phyloP scores from a whole-genome alignment of 371 early-diverging fungal species.

The Rhizopus sp. region DNA sequence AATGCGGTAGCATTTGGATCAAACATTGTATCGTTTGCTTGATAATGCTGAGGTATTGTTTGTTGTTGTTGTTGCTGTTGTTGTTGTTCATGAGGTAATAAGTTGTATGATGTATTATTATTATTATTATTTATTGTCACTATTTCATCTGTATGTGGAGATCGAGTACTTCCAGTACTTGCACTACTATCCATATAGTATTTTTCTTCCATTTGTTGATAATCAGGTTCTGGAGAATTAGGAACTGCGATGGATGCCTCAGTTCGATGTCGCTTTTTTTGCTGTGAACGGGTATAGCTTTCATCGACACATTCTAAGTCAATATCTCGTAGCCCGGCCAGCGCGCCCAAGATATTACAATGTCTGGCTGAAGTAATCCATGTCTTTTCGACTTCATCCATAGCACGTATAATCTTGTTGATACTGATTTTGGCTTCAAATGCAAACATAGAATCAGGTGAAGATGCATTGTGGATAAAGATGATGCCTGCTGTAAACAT shows the following conservation, averaged over 20 bases:
- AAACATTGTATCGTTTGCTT: neutral
- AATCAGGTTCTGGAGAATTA: conserved; percentile 35
- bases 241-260: conserved; percentile 38
- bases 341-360: conserved; percentile 47
- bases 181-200: conserved; percentile 19
- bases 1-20: conserved; percentile 32
- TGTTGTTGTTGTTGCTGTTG: too few relatives aligned
- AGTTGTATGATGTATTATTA: too few relatives aligned
- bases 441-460: conserved; percentile 38
- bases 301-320: conserved; percentile 37
- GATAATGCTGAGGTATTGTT: neutral
- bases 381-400: conserved; percentile 45
- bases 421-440: conserved; percentile 48
- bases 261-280: conserved; percentile 5
- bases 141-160: neutral
- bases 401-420: conserved; percentile 48
- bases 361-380: conserved; percentile 50
- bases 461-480: conserved; percentile 46
- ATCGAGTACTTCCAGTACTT: neutral
- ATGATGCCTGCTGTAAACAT: conserved; percentile 54
- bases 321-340: conserved; percentile 51
- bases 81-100: neutral
- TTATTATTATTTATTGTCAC: too few relatives aligned
- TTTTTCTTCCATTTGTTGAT: conserved; percentile 23
- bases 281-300: conserved; percentile 18